Evolutionary conservation across 192 early-diverging fungal species (phyloP), one percentile per base, ranked within the genome.

Genomic region (Podila minutissima): DNA sequence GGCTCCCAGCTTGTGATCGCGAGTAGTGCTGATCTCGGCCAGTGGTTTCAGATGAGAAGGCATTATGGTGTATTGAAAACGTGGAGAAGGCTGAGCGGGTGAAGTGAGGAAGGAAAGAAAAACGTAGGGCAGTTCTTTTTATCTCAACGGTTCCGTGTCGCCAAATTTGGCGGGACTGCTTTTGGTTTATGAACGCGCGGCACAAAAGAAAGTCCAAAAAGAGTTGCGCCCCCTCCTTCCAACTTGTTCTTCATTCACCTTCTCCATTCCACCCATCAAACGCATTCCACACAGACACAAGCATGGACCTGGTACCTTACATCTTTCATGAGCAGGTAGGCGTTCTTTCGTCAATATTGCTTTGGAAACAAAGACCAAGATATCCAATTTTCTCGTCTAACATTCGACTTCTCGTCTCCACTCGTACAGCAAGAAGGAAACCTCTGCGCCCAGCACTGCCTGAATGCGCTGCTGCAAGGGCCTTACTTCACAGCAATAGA

Each of bases 371-470:
- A 32, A 13, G 60, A 17, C 31, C 19, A 62, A 28, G 12, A 62
- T 62, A 31, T 0, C 10, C 0, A 31, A 33, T 37, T 53, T n/a
- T 53, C 5, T 41, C 41, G 41, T 46, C 41, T 46, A 15, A 46
- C 15, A 15, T 12, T 46, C 15, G 13, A 3, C 13, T 46, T 46
- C 41, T 0, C 7, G 0, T 17, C 13, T 15, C 3, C 15, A 46
- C 11, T 10, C 13, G 13, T 17, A 2, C 41, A 91, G 87, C 93
- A 95, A 92, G 91, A 94, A 74, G 94, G 93, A 32, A 87, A 91
- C 64, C 83, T 95, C 50, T 95, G 94, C 67, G 93, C 93, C 0
- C 94, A 95, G 51, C 93, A 95, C 84, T 92, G 92, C 33, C 67
- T 95, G 61, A 95, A 95, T 72, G 86, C 91, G n/a, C 83, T 94